Percentiles rank a stretch among this genome's conserved stretches.
Evolutionary conservation across 768 basidiomycete genomes (phyloP).

Genomic region (Psilocybe cubensis): DNA sequence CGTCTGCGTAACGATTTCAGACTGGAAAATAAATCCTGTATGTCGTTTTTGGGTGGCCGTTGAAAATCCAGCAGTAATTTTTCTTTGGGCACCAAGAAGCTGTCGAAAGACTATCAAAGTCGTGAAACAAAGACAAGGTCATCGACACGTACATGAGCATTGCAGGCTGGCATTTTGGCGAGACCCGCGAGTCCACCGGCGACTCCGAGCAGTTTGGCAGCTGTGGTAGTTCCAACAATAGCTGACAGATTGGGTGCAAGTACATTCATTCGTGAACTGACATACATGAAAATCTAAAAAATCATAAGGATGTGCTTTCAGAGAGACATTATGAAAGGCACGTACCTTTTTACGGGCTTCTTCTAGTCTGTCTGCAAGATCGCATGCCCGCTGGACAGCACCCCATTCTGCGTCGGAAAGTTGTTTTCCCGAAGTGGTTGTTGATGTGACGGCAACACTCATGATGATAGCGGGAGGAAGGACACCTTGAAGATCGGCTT

Average conservation of each 20-base stretch:
- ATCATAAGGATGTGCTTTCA: constrained; percentile 3
- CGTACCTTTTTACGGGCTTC: constrained; percentile 85
- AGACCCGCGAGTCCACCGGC: constrained; percentile 92
- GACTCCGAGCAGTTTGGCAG: constrained; percentile 96
- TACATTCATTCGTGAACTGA: constrained; percentile 98
- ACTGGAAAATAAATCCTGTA: constrained; percentile 97
- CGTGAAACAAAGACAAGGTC: neutral
- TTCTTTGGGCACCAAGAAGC: constrained; percentile 94
- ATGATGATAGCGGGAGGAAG: constrained; percentile 91
- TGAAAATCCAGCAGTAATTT: constrained; percentile 92
- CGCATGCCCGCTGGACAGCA: constrained; percentile 84
- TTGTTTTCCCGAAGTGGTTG: constrained; percentile 81
- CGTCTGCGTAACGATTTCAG: constrained; percentile 82
- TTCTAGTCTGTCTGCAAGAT: constrained; percentile 87
- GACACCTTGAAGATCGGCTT: constrained; percentile 78
- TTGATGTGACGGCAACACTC: constrained; percentile 95
- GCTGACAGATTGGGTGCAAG: constrained; percentile 98
- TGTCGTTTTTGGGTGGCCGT: constrained; percentile 86
- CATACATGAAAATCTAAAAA: constrained; percentile 93
- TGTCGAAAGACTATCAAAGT: constrained; percentile 29
- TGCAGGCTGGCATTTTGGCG: constrained; percentile 94
- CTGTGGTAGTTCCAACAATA: constrained; percentile 98
- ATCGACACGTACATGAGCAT: constrained; percentile 76
- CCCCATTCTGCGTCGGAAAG: constrained; percentile 75
- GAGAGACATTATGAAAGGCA: constrained; percentile 1